A percentile compares a stretch with the other conserved stretches of the same genome.
Conservation (phyloP, 2,329 filamentous ascomycete species). For the Colletotrichum neosansevieriae region DNA sequence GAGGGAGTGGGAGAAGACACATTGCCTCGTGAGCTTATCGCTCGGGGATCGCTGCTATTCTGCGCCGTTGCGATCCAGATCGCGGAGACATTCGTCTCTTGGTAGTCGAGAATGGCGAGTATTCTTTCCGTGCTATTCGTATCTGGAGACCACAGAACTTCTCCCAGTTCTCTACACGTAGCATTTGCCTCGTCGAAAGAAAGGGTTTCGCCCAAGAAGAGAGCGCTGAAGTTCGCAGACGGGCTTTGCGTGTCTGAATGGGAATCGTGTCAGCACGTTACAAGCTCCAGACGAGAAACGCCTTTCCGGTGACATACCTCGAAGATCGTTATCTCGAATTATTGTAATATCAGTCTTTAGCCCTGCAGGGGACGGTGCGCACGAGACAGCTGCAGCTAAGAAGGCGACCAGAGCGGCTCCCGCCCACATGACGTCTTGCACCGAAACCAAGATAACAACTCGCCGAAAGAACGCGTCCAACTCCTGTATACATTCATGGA, state of each 20-base stretch:
- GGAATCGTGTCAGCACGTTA: slow-evolving; percentile 1
- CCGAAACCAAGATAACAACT: slow-evolving; percentile 24
- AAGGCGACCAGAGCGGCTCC: slow-evolving; percentile 37
- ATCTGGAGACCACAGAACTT: slow-evolving; percentile 53
- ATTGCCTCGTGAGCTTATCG: slow-evolving; percentile 46
- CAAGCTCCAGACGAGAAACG: not conserved
- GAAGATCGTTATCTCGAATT: slow-evolving; percentile 56
- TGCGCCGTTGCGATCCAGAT: slow-evolving; percentile 53
- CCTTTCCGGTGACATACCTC: slow-evolving; percentile 46
- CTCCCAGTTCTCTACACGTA: slow-evolving; percentile 53
- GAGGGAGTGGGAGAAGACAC: slow-evolving; percentile 40
- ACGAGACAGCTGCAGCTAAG: slow-evolving; percentile 41
- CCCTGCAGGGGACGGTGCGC: slow-evolving; percentile 49
- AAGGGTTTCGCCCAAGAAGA: slow-evolving; percentile 48
- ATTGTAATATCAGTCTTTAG: slow-evolving; percentile 53
- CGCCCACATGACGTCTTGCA: slow-evolving; percentile 32
- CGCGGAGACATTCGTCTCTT: slow-evolving; percentile 44
- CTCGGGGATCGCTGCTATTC: slow-evolving; percentile 39
- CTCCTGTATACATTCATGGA: slow-evolving; percentile 15
- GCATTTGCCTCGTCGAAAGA: slow-evolving; percentile 46
- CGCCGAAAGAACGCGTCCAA: slow-evolving; percentile 14
- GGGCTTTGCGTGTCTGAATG: slow-evolving; percentile 49
- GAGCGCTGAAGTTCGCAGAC: slow-evolving; percentile 49
- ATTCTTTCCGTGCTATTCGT: slow-evolving; percentile 47
- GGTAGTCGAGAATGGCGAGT: slow-evolving; percentile 53